Conservation (phyloP, 176 grass and related monocot genomes). For the Puya raimondii region DNA sequence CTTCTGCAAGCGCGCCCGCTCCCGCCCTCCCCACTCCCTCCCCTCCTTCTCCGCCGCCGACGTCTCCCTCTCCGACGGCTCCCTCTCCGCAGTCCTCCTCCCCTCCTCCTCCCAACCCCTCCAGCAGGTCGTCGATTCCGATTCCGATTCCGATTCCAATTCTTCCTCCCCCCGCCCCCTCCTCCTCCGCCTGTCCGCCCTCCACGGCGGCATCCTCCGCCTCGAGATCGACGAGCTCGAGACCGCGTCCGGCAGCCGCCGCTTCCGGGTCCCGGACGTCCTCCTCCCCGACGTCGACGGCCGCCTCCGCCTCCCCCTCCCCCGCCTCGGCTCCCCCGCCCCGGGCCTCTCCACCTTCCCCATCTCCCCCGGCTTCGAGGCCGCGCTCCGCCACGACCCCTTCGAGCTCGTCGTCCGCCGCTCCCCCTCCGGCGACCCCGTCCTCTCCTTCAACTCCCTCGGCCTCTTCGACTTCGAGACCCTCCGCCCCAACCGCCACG, state of each 20-base stretch:
- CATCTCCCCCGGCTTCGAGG: slow-evolving; percentile 57
- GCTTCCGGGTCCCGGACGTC: slow-evolving; percentile 80
- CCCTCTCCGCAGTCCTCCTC: slow-evolving; percentile 46
- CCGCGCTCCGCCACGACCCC: slow-evolving; percentile 54
- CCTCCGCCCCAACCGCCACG: slow-evolving; percentile 34
- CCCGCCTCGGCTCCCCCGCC: slow-evolving; percentile 24
- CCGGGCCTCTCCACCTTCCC: slow-evolving; percentile 47
- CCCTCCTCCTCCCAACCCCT: slow-evolving; percentile 31
- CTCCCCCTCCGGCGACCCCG: slow-evolving; percentile 28
- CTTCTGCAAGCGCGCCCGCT: slow-evolving; percentile 83
- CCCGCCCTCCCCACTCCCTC: slow-evolving; percentile 54
- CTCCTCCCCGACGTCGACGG: slow-evolving; percentile 64
- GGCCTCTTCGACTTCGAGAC: slow-evolving; percentile 94
- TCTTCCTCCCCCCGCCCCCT: slow-evolving; percentile 25
- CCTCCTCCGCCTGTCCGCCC: slow-evolving; percentile 67
- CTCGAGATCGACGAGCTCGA: slow-evolving; percentile 90
- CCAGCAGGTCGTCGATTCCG: not conserved
- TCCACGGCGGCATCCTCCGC: slow-evolving; percentile 42
- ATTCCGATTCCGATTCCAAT: not conserved
- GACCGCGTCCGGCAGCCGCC: slow-evolving; percentile 30
- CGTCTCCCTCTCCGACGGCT: slow-evolving; percentile 50
- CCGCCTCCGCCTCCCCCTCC: slow-evolving; percentile 37
- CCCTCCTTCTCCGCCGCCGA: slow-evolving; percentile 53
- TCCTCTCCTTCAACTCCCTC: slow-evolving; percentile 83
- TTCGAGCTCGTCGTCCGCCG: slow-evolving; percentile 60